A percentile compares a stretch with the other conserved stretches of the same genome.
phyloP scores from a whole-genome alignment of 208 protist genomes.

The Leptomonas pyrrhocoris region DNA sequence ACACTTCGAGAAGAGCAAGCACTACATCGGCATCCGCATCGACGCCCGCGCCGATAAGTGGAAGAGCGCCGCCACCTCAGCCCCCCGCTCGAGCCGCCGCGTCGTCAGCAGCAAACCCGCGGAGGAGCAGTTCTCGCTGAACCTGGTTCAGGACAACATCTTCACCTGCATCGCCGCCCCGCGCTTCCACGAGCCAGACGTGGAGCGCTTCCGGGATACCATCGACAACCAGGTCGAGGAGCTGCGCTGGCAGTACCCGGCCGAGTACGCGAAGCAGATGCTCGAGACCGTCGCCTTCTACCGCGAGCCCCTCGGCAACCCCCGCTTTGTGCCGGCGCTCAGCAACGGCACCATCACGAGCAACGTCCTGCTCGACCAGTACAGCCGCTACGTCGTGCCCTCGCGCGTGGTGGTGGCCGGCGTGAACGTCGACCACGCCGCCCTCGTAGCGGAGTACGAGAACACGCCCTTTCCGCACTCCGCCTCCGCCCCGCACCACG shows the following conservation, averaged over 20 bases:
- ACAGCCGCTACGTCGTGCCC: slow-evolving; percentile 73
- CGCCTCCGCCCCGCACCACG: slow-evolving; percentile 66
- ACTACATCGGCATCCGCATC: slow-evolving; percentile 81
- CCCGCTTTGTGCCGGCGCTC: slow-evolving; percentile 75
- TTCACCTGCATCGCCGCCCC: slow-evolving; percentile 81
- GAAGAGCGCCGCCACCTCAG: slow-evolving; percentile 34
- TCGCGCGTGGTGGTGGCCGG: slow-evolving; percentile 84
- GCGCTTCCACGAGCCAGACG: slow-evolving; percentile 78
- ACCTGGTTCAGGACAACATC: slow-evolving; percentile 81
- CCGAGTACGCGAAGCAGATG: slow-evolving; percentile 75
- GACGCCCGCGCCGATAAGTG: slow-evolving; percentile 78
- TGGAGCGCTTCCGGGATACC: slow-evolving; percentile 86
- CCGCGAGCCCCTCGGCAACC: slow-evolving; percentile 86
- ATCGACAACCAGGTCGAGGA: slow-evolving; percentile 88
- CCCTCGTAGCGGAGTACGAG: slow-evolving; percentile 88
- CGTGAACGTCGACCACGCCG: slow-evolving; percentile 88
- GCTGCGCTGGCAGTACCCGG: slow-evolving; percentile 78
- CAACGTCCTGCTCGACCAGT: slow-evolving; percentile 78
- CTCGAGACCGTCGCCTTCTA: slow-evolving; percentile 90
- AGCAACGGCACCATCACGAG: slow-evolving; percentile 72
- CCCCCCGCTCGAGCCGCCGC: slow-evolving; percentile 23
- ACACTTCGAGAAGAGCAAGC: slow-evolving; percentile 85
- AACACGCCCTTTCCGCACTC: slow-evolving; percentile 81
- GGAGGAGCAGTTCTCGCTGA: slow-evolving; percentile 48
- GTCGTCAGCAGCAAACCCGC: slow-evolving; percentile 11